Evolutionary conservation across 1,284 basidiomycete species (phyloP).

Genomic region (Puccinia hordei): DNA sequence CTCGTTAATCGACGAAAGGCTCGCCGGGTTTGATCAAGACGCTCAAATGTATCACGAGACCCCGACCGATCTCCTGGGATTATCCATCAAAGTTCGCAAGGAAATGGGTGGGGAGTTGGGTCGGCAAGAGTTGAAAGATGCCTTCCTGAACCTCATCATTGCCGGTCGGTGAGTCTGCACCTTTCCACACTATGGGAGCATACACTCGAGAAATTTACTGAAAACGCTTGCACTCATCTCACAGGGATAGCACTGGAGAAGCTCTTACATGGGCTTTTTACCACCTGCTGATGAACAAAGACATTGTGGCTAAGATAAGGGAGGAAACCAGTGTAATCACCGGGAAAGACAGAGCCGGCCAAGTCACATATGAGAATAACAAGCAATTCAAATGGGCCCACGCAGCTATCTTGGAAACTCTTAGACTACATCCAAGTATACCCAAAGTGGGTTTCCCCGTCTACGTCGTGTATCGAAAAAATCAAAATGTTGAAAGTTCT

Average conservation of each 20-base stretch:
- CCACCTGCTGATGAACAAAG: conserved; percentile 41
- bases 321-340: conserved; percentile 18
- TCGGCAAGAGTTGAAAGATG: conserved; percentile 30
- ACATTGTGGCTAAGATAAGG: conserved; percentile 22
- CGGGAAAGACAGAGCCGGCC: neutral
- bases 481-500: neutral
- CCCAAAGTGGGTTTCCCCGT: conserved; percentile 41
- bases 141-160: conserved; percentile 29
- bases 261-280: conserved; percentile 45
- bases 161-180: conserved; percentile 42
- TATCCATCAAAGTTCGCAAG: neutral
- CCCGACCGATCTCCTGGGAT: conserved; percentile 19
- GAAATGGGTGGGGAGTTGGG: conserved; percentile 9
- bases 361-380: conserved; percentile 46
- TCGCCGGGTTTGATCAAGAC: neutral
- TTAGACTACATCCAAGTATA: conserved; percentile 53
- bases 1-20: conserved; percentile 28
- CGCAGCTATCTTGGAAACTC: conserved; percentile 53
- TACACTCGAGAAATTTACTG: neutral
- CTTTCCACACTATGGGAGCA: neutral
- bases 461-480: neutral
- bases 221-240: neutral
- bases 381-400: conserved; percentile 48
- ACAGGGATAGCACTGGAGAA: conserved; percentile 46
- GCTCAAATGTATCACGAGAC: neutral